Conservation (phyloP, 768 basidiomycete species). For the Lentinula detonsa region DNA sequence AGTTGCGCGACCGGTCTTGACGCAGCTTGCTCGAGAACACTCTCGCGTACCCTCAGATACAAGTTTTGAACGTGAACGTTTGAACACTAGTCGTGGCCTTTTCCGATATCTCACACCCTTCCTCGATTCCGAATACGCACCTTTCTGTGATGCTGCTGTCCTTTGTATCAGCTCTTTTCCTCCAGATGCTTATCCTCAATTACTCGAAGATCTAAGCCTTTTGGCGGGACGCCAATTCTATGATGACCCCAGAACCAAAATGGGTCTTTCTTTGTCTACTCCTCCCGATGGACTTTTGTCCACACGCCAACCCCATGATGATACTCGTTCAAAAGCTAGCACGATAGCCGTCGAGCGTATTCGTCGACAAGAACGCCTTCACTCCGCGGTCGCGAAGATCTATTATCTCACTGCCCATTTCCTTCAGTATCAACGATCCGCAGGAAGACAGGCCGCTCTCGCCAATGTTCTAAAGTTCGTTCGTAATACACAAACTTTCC, state of each 20-base stretch:
- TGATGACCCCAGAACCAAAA: conserved; percentile 57
- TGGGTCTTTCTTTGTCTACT: conserved; percentile 23
- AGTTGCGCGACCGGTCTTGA: conserved; percentile 44
- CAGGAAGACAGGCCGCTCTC: conserved; percentile 66
- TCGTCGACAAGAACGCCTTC: conserved; percentile 71
- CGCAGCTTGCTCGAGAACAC: conserved; percentile 58
- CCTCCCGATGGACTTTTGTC: conserved; percentile 30
- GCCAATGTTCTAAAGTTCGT: conserved; percentile 83
- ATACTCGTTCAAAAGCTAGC: conserved; percentile 42
- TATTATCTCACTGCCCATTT: conserved; percentile 81
- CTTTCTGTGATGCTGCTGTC: conserved; percentile 83
- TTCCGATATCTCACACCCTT: conserved; percentile 86
- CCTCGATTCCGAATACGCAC: conserved; percentile 77
- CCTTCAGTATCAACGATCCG: conserved; percentile 62
- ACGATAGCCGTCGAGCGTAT: conserved; percentile 45
- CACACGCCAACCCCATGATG: conserved; percentile 64
- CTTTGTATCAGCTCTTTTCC: conserved; percentile 87
- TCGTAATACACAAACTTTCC: conserved; percentile 70
- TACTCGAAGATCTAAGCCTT: conserved; percentile 78
- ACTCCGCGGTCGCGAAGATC: conserved; percentile 83
- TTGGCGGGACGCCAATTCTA: conserved; percentile 81
- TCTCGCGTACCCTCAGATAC: conserved; percentile 60
- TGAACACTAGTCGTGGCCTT: conserved; percentile 75
- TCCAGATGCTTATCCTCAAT: conserved; percentile 64
- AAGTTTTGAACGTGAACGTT: conserved; percentile 68